Evolutionary conservation across 441 rosid species (phyloP).

Genomic region (Euphorbia corollata): DNA sequence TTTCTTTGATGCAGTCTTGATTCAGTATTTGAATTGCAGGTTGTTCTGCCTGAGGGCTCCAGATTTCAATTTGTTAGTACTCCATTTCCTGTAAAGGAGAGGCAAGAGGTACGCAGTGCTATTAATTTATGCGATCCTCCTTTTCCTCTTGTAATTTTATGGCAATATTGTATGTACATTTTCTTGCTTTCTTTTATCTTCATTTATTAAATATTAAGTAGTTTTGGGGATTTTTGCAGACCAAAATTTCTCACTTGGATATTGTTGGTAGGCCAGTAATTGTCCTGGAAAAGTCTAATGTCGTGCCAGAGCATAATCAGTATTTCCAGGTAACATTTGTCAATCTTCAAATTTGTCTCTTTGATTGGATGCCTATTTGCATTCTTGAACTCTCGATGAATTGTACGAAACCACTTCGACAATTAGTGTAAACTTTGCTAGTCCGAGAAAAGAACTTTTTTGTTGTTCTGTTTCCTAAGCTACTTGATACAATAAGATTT

Average conservation of each 20-base stretch:
- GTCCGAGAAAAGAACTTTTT: not conserved
- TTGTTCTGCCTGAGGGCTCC: conserved; percentile 95
- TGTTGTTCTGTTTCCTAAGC: not conserved
- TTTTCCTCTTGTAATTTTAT: conserved; percentile 9
- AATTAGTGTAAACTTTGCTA: not conserved
- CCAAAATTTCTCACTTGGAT: conserved; percentile 78
- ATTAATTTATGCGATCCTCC: conserved; percentile 2
- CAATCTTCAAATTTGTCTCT: not conserved
- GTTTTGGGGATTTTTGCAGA: conserved; percentile 34
- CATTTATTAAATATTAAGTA: not conserved
- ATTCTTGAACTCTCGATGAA: not conserved
- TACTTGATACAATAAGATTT: not conserved
- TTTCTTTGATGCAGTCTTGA: conserved; percentile 15
- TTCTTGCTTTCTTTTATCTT: conserved; percentile 14
- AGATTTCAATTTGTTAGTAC: conserved; percentile 52
- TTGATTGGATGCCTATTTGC: not conserved
- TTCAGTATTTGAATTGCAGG: conserved; percentile 35
- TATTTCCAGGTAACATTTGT: conserved; percentile 61
- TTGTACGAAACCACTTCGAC: not conserved
- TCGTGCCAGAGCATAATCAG: conserved; percentile 84
- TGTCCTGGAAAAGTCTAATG: conserved; percentile 69
- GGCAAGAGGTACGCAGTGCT: conserved; percentile 54
- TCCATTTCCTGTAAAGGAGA: conserved; percentile 66
- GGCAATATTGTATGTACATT: conserved; percentile 4
- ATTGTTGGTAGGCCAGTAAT: conserved; percentile 77